Evolutionary conservation across 2,329 filamentous ascomycete genomes (phyloP).

Genomic region (Magnaporthiopsis rhizophila): DNA sequence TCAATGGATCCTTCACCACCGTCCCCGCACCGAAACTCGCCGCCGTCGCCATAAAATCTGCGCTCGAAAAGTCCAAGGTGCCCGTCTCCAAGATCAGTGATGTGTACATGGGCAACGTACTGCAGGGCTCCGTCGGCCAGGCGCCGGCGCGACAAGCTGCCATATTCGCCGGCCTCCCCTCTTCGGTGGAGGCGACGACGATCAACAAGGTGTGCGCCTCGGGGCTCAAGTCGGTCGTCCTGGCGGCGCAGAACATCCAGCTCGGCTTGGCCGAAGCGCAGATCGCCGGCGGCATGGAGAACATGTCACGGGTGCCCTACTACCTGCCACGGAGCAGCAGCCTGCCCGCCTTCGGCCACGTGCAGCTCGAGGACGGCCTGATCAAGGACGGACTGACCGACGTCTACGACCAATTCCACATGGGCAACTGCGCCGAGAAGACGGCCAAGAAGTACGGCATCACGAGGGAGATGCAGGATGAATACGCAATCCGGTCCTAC

Average conservation of each 20-base stretch:
- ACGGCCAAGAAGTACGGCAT: conserved; percentile 83
- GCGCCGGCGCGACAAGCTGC: conserved; percentile 84
- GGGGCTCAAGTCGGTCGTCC: conserved; percentile 81
- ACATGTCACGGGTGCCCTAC: conserved; percentile 90
- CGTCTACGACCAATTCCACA: conserved; percentile 94
- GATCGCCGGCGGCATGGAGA: conserved; percentile 95
- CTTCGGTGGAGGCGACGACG: conserved; percentile 78
- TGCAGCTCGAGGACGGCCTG: conserved; percentile 83
- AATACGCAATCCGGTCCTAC: conserved; percentile 84
- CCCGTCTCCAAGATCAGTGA: conserved; percentile 75
- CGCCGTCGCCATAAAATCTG: conserved; percentile 84
- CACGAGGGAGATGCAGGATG: conserved; percentile 78
- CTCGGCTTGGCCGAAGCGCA: conserved; percentile 82
- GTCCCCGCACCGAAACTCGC: conserved; percentile 84
- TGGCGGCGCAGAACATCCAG: conserved; percentile 92
- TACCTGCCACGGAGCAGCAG: conserved; percentile 78
- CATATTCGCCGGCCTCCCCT: conserved; percentile 77
- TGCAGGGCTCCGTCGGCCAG: conserved; percentile 78
- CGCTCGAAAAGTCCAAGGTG: conserved; percentile 76
- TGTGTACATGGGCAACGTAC: conserved; percentile 96
- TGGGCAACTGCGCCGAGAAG: conserved; percentile 94
- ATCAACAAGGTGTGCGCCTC: conserved; percentile 99
- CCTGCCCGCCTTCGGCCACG: conserved; percentile 76
- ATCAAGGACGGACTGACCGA: conserved; percentile 94
- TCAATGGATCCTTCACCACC: conserved; percentile 84